These are phyloP conservation scores for Solanum chaucha DNA, from an alignment of 257 asterid genomes.

Conservation along the genomic window DNA sequence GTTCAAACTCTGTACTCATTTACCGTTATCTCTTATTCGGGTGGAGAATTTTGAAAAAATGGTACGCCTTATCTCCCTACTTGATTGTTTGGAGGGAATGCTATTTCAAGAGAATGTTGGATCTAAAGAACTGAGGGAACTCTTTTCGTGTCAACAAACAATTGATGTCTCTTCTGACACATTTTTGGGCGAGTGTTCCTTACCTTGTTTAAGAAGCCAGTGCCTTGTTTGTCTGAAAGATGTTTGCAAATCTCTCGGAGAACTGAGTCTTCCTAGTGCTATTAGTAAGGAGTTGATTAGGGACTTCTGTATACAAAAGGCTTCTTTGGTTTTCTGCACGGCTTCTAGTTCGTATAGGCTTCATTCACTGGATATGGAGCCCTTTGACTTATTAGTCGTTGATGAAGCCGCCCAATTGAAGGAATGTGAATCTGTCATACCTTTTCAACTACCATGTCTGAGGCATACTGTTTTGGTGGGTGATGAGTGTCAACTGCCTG, in stretches of 20 bases:
- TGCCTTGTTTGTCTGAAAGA: not conserved
- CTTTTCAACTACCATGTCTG: not conserved
- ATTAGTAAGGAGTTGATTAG: not conserved
- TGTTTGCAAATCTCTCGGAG: not conserved
- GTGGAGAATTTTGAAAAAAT: not conserved
- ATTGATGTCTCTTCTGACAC: not conserved
- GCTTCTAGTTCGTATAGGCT: constrained; percentile 7
- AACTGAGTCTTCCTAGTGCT: not conserved
- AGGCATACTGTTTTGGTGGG: constrained; percentile 7
- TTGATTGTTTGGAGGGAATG: not conserved
- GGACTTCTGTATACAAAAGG: not conserved
- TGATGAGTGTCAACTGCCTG: constrained; percentile 12
- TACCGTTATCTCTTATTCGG: not conserved
- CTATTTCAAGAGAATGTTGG: not conserved
- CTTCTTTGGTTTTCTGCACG: constrained; percentile 4
- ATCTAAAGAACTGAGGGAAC: not conserved
- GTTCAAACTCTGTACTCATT: not conserved
- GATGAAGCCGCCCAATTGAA: constrained; percentile 11
- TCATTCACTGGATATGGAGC: not conserved
- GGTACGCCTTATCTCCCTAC: not conserved
- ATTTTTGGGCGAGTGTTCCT: not conserved
- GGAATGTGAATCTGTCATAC: constrained; percentile 10
- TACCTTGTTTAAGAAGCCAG: not conserved
- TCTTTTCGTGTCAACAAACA: not conserved
- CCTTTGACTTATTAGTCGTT: constrained; percentile 1